Evolutionary conservation across 2,329 filamentous ascomycete species (phyloP).

Genomic region (Trichoderma sp.): DNA sequence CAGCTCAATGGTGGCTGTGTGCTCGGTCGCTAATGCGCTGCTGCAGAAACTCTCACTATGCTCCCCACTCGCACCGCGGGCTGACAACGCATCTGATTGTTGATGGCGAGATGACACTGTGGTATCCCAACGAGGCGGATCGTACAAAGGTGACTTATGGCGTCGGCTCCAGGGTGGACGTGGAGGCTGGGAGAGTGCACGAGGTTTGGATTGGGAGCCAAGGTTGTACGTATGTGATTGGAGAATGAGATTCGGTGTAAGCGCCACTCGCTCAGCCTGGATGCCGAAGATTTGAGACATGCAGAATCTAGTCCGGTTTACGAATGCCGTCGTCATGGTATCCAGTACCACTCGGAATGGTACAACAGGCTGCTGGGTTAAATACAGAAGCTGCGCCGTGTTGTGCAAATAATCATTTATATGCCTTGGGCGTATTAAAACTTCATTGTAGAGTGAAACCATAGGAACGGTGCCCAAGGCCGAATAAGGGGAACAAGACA

Average conservation of each 20-base stretch:
- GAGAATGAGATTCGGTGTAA: slow-evolving; percentile 37
- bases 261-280: slow-evolving; percentile 4
- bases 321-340: neutral
- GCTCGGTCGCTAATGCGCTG: neutral
- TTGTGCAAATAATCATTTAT: neutral
- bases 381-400: neutral
- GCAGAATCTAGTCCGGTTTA: neutral
- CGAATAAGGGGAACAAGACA: neutral
- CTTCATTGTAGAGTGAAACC: neutral
- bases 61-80: slow-evolving; percentile 61
- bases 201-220: slow-evolving; percentile 66
- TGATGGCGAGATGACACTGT: slow-evolving; percentile 61
- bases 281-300: neutral
- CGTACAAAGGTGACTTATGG: slow-evolving; percentile 57
- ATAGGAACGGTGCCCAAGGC: neutral
- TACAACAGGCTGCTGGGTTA: neutral
- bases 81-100: slow-evolving; percentile 69
- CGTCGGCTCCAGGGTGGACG: slow-evolving; percentile 61
- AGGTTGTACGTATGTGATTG: slow-evolving; percentile 67
- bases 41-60: slow-evolving; percentile 63
- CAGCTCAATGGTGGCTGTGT: slow-evolving; percentile 5
- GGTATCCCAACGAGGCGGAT: slow-evolving; percentile 58
- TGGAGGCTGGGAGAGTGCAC: slow-evolving; percentile 60
- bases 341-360: neutral
- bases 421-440: neutral